Percentiles rank a stretch among this genome's conserved stretches.
Evolutionary conservation across 805 yeast species (phyloP).

Genomic region (Citeromyces matritensis): DNA sequence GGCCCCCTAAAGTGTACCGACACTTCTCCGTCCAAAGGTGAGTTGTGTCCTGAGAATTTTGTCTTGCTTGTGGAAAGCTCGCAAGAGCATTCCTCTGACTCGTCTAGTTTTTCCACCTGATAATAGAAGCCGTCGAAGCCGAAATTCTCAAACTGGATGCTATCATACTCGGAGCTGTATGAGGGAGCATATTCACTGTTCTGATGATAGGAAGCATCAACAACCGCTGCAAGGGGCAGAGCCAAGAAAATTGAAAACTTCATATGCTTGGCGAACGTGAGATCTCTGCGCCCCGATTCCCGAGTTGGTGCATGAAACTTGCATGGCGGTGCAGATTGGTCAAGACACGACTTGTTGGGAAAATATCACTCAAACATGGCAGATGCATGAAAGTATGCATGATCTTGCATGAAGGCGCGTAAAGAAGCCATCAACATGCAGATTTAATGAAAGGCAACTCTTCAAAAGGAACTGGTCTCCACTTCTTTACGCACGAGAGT

Average conservation of each 20-base stretch:
- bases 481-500: no score
- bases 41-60: conserved; percentile 30
- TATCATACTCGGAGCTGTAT: conserved; percentile 19
- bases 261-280: not conserved
- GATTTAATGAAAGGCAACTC: no score
- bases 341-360: no score
- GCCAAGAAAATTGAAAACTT: not conserved
- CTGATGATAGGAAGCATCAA: no score
- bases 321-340: no score
- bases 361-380: no score
- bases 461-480: no score
- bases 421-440: no score
- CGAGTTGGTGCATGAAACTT: not conserved
- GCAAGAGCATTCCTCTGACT: conserved; percentile 30
- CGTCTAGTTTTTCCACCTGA: conserved; percentile 25
- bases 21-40: conserved; percentile 55
- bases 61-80: conserved; percentile 16
- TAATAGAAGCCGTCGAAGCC: conserved; percentile 40
- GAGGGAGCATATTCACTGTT: no score
- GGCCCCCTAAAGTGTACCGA: conserved; percentile 78
- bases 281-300: not conserved
- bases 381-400: no score
- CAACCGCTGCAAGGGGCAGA: not conserved
- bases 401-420: no score
- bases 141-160: conserved; percentile 33